These are phyloP conservation scores for Sclerotinia subarctica DNA, from an alignment of 2,329 filamentous ascomycete species.

Conservation along the genomic window DNA sequence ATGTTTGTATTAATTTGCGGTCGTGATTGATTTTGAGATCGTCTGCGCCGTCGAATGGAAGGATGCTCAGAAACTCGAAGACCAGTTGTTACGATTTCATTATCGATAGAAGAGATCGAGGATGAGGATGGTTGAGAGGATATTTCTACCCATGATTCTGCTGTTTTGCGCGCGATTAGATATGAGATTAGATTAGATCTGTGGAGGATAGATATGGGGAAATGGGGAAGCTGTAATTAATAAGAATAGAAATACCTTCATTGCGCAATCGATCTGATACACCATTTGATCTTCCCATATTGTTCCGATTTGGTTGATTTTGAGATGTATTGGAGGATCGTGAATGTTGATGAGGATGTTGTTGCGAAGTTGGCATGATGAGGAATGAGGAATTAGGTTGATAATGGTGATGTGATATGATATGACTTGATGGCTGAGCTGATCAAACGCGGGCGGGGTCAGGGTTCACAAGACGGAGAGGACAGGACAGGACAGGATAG, in stretches of 20 bases:
- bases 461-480: neutral
- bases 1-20: constrained; percentile 39
- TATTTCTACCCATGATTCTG: constrained; percentile 96
- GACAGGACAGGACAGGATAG: neutral
- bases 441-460: constrained; percentile 9
- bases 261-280: constrained; percentile 31
- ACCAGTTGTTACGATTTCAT: constrained; percentile 89
- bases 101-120: constrained; percentile 78
- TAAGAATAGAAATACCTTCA: constrained; percentile 29
- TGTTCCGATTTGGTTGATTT: constrained; percentile 17
- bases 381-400: constrained; percentile 20
- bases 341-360: constrained; percentile 18
- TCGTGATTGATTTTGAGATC: constrained; percentile 31
- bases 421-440: constrained; percentile 6
- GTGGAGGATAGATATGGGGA: neutral
- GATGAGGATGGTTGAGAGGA: constrained; percentile 91
- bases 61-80: constrained; percentile 68
- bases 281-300: constrained; percentile 25
- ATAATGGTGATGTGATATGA: neutral
- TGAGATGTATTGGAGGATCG: neutral
- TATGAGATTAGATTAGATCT: constrained; percentile 30
- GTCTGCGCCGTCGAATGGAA: constrained; percentile 57
- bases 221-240: neutral
- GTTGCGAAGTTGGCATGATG: constrained; percentile 20
- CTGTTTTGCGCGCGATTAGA: constrained; percentile 10